Conservation (phyloP, 2,329 filamentous ascomycete species). For the Fusarium lateritium region DNA sequence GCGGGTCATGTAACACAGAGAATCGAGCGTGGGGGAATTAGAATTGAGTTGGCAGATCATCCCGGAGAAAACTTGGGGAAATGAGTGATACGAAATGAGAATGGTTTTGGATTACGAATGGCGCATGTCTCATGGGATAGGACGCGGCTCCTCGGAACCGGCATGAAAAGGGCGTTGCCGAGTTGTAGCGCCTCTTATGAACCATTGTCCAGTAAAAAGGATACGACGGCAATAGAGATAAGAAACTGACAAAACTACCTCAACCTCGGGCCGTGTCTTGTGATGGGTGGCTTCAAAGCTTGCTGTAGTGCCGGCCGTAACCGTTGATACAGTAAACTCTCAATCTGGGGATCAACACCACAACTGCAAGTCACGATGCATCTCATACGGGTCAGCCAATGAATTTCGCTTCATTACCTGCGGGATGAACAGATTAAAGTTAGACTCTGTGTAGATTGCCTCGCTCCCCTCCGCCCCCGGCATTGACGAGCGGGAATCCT, state of each 20-base stretch:
- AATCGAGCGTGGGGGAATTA: constrained; percentile 3
- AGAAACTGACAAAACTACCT: not conserved
- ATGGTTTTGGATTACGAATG: constrained; percentile 5
- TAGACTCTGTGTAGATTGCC: constrained; percentile 9
- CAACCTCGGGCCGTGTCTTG: not conserved
- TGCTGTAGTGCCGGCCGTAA: not conserved
- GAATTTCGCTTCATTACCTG: not conserved
- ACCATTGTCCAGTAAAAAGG: not conserved
- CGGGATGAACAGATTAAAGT: not conserved
- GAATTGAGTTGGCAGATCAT: constrained; percentile 22
- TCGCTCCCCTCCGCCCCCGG: not conserved
- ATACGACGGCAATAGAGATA: not conserved
- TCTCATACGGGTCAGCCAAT: not conserved
- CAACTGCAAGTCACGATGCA: not conserved
- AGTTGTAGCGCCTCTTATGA: not conserved
- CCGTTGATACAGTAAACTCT: not conserved
- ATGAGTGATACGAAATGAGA: not conserved
- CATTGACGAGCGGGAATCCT: not conserved
- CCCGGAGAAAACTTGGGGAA: constrained; percentile 37
- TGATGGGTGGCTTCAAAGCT: not conserved
- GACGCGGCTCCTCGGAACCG: not conserved
- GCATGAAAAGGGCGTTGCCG: constrained; percentile 6
- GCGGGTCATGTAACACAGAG: constrained; percentile 6
- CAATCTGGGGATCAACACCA: not conserved
- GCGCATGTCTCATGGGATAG: not conserved